Evolutionary conservation across 306 rosid genomes (phyloP).

Genomic region (Pyrus bretschneideri): DNA sequence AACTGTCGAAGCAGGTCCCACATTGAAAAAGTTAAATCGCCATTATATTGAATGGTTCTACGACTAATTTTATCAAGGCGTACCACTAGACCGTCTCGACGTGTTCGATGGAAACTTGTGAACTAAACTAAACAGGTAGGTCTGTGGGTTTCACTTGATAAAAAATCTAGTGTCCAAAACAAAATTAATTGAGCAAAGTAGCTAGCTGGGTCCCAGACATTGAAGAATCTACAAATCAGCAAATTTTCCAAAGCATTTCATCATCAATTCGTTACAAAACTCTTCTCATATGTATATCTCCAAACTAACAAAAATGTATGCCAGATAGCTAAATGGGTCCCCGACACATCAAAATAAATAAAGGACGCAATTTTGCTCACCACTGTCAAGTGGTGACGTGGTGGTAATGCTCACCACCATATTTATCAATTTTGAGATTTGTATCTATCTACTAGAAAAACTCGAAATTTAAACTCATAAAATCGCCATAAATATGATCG

Average conservation of each 20-base stretch:
- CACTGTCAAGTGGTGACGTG: no score
- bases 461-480: no score
- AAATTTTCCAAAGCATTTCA: neutral
- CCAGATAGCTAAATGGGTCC: neutral
- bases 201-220: neutral
- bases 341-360: neutral
- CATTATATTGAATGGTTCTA: no score
- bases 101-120: neutral
- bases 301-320: neutral
- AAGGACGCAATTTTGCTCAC: no score
- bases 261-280: neutral
- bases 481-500: accelerated
- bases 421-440: no score
- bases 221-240: neutral
- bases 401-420: accelerated
- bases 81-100: no score
- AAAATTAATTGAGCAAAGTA: neutral
- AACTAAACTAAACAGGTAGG: neutral
- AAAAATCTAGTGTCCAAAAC: neutral
- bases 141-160: neutral
- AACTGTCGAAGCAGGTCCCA: no score
- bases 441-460: accelerated
- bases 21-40: no score
- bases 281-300: neutral
- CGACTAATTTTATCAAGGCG: no score